Base-by-base conservation (phyloP, 2,329 filamentous ascomycete species). In the Xylaria arbuscula region DNA sequence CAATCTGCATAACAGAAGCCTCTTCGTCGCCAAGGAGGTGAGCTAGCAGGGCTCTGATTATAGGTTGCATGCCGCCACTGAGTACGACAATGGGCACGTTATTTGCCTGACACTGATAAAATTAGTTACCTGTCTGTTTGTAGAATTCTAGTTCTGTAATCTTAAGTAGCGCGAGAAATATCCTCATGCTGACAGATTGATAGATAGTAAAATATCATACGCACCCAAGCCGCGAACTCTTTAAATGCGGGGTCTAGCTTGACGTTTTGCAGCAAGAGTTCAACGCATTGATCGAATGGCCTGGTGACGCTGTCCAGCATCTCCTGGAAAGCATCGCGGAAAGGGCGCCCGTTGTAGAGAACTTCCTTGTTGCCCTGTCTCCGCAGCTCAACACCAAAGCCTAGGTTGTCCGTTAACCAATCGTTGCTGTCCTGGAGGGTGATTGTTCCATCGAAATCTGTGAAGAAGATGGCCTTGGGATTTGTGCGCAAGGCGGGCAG, bases 401-500 rank as follows among this genome's bases (percentile, higher is more conserved):
- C 96, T 69, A 98, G 87, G 81, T 93, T 96, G 84, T 98, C 96
- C 66, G 94, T 98, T 89, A 95, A 84, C 80, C 81, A 88, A 81
- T 89, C 88, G 78, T 90, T 91, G 78, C 84, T 87, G 81, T 90
- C 89, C 76, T 87, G 84, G 64, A 85, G 86, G 57, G 95, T 98
- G 79, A 98, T 95, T 62, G 94, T 98, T 77, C 96, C 96, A 82
- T 99, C 96, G 79, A 98, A 98, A 83, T 99, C 96, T 74, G 94
- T 97, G 85, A 98, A 98, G 88, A 99, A 98, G 85, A 99, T 94
- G 84, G 93, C 92, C 82, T 93, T 92, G 60, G 94, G 94, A 79
- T 92, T 89, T 66, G 85, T 89, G 76, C 84, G 84, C 79, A 90
- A 82, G 53, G 88, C 88, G 64, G 88, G 88, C 32, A 88, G 86